These are phyloP conservation scores for Tephrocybe sp. DNA, from an alignment of 768 basidiomycete species.

Conservation along the genomic window DNA sequence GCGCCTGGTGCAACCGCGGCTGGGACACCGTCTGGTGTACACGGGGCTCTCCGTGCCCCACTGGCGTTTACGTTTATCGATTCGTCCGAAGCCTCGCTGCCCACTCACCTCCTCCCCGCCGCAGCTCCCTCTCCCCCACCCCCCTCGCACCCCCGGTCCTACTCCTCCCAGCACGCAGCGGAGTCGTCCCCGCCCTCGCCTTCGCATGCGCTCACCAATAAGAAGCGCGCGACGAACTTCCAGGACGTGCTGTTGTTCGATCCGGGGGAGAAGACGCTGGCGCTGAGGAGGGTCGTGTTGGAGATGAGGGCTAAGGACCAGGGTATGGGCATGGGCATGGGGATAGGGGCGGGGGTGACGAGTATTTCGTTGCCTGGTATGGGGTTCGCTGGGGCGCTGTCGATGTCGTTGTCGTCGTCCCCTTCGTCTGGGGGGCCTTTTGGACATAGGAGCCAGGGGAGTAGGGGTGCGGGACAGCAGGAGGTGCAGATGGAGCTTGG, in stretches of 20 bases:
- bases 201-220: constrained; percentile 27
- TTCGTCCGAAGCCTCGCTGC: constrained; percentile 31
- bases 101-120: constrained; percentile 37
- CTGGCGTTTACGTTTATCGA: constrained; percentile 60
- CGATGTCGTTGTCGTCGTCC: constrained; percentile 36
- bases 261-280: constrained; percentile 52
- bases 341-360: constrained; percentile 42
- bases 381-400: constrained; percentile 32
- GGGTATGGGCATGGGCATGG: constrained; percentile 26
- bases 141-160: constrained; percentile 10
- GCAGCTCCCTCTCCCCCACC: constrained; percentile 11
- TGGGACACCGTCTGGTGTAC: too few species aligned
- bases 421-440: constrained; percentile 23
- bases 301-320: constrained; percentile 34
- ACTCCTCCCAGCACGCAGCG: constrained; percentile 21
- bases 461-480: not conserved
- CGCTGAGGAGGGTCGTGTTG: constrained; percentile 52
- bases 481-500: constrained; percentile 31
- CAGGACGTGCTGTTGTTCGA: constrained; percentile 75
- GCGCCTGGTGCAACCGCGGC: constrained; percentile 10
- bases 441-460: not conserved
- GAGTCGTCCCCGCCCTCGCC: constrained; percentile 25
- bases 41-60: constrained; percentile 29
- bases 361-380: constrained; percentile 64
- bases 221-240: constrained; percentile 46